Evolutionary conservation across 1,284 basidiomycete species (phyloP), one percentile per base, ranked within the genome.

Genomic region (Neonothopanus nambi): DNA sequence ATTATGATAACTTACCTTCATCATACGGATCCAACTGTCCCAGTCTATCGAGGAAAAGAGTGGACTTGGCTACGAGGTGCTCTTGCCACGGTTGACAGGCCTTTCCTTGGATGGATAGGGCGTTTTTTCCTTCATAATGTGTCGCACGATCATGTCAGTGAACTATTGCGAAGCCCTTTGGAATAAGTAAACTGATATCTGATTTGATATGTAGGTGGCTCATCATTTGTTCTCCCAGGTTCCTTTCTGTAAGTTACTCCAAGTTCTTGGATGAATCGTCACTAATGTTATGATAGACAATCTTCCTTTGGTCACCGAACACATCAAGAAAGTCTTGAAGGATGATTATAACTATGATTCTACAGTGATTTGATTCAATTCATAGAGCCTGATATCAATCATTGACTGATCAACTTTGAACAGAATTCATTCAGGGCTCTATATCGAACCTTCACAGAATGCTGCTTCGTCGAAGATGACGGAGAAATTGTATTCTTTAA

Each of bases 11-110:
- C 85, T 21, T 88, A 78, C 68, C 78, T 91, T 42, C 89, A 92
- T 66, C 90, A 92, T 75, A 88, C 87, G 52, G 89, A 82, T 62
- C 80, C 80, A 8, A 77, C 76, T 1, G 71, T 82, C 36, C 75
- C 78, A 21, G 77, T 82, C 60, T 79, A 76, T 60, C 68, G 75
- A 75, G 76, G 77, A 72, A 65, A 70, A 54, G 72, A 75, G 61
- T 76, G 80, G 87, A 84, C 82, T n/a, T 92, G 90, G 75, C 77
- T 87, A 52, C 82, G 89, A 45, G 89, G 89, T 39, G 88, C 88
- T 3, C 74, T 88, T 28, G 81, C 85, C 56, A 91, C 89, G 33
- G 82, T 91, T 47, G 90, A 92, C 69, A 78, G 89, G 55, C 79
- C 79, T 26, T 77, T 87, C 60, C 70, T 89, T 20, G 86, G 87